Evolutionary conservation across 1,139 yeast species (phyloP).

Genomic region (Yamadazyma diospyri): DNA sequence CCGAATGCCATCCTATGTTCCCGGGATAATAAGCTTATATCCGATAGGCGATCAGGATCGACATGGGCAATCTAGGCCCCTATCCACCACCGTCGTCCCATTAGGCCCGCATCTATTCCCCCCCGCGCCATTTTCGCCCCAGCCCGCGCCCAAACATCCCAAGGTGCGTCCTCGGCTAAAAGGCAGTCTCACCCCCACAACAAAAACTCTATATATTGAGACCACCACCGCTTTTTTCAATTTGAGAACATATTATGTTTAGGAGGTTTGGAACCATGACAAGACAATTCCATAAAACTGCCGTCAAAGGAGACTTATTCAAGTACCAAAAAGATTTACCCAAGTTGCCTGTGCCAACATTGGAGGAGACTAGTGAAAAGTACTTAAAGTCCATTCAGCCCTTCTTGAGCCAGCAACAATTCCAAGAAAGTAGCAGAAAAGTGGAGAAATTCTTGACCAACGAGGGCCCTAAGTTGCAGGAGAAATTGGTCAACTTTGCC

Average conservation of each 20-base stretch:
- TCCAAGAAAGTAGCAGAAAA: constrained; percentile 50
- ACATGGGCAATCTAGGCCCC: no score
- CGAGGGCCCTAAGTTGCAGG: constrained; percentile 66
- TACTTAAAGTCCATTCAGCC: constrained; percentile 77
- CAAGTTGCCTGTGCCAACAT: constrained; percentile 80
- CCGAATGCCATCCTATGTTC: no score
- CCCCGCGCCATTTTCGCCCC: neutral
- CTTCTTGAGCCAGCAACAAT: constrained; percentile 50
- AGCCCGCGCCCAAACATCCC: neutral
- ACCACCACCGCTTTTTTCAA: no score
- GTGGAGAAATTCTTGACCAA: constrained; percentile 64
- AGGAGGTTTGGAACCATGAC: constrained; percentile 15
- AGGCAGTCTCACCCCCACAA: constrained; percentile 10
- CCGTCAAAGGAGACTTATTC: constrained; percentile 63
- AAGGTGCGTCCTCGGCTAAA: constrained; percentile 8
- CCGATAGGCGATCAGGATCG: no score
- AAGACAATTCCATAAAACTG: constrained; percentile 30
- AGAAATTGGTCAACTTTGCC: constrained; percentile 59
- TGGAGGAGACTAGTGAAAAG: constrained; percentile 65
- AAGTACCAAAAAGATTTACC: constrained; percentile 76
- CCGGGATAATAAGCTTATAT: no score
- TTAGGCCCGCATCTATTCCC: neutral
- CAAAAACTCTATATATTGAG: no score
- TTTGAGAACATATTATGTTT: constrained; percentile 13
- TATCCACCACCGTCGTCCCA: no score